phyloP scores from a whole-genome alignment of 1,284 basidiomycete species.

The Leccinum pachyderme region DNA sequence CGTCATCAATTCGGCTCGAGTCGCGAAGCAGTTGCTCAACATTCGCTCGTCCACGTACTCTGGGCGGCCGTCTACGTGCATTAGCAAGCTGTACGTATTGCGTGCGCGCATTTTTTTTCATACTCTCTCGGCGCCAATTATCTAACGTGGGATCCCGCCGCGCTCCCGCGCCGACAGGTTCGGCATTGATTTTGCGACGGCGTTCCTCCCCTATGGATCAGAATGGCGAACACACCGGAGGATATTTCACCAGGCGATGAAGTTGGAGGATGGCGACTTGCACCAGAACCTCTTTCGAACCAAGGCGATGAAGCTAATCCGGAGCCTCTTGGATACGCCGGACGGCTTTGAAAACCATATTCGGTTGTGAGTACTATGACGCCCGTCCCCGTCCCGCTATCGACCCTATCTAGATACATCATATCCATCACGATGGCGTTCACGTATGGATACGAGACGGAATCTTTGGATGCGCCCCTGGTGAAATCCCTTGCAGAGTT shows the following conservation, averaged over 20 bases:
- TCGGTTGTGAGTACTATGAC: slow-evolving; percentile 17
- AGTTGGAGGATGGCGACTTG: slow-evolving; percentile 13
- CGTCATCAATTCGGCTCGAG: slow-evolving; percentile 27
- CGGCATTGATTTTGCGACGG: slow-evolving; percentile 33
- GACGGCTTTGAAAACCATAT: slow-evolving; percentile 24
- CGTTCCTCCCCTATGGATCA: slow-evolving; percentile 31
- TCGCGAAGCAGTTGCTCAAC: slow-evolving; percentile 31
- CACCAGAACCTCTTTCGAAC: slow-evolving; percentile 23
- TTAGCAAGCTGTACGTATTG: slow-evolving; percentile 25
- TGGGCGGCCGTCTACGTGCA: slow-evolving; percentile 24
- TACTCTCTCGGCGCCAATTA: not conserved
- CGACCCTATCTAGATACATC: slow-evolving; percentile 23
- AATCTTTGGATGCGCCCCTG: slow-evolving; percentile 28
- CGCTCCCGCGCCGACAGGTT: slow-evolving; percentile 17
- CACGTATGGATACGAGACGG: slow-evolving; percentile 32
- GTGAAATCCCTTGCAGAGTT: slow-evolving; percentile 28
- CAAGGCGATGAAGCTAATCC: slow-evolving; percentile 23
- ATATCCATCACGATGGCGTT: slow-evolving; percentile 31
- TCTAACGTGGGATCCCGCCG: not conserved
- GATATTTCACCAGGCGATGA: slow-evolving; percentile 32
- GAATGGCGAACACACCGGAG: slow-evolving; percentile 31
- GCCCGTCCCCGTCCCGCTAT: not conserved
- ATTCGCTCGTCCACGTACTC: slow-evolving; percentile 32
- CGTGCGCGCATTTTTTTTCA: not conserved
- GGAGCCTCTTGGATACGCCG: slow-evolving; percentile 23